Percentiles rank a stretch among this genome's conserved stretches.
phyloP scores from a whole-genome alignment of 805 yeast genomes.

The Cyberlindnera maritima region DNA sequence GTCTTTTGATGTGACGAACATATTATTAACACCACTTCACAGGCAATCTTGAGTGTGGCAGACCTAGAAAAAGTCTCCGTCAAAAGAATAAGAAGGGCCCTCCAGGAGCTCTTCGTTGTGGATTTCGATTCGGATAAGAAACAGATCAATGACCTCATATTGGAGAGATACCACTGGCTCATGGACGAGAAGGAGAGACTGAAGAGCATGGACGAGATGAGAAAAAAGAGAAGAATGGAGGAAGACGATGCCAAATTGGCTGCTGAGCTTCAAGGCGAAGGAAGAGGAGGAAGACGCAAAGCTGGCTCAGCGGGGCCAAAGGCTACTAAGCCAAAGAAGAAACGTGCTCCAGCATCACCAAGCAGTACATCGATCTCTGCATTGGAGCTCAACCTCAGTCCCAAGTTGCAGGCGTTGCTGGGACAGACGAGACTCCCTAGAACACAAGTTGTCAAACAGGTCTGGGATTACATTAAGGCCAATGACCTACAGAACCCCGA shows the following conservation, averaged over 20 bases:
- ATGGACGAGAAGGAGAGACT: constrained; percentile 31
- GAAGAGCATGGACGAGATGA: constrained; percentile 31
- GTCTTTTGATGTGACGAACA: too few relatives aligned
- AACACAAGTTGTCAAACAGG: constrained; percentile 63
- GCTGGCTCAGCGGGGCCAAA: constrained; percentile 4
- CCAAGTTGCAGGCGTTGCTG: constrained; percentile 48
- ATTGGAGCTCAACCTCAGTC: constrained; percentile 46
- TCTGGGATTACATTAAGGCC: constrained; percentile 71
- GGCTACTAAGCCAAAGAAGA: constrained; percentile 17
- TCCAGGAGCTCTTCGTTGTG: constrained; percentile 64
- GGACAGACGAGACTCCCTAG: constrained; percentile 49
- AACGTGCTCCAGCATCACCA: constrained; percentile 15
- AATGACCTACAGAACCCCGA: constrained; percentile 62
- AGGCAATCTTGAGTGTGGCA: constrained; percentile 72
- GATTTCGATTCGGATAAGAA: constrained; percentile 51
- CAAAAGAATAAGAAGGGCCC: constrained; percentile 64
- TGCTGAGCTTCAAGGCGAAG: constrained; percentile 39
- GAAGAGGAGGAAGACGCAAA: constrained; percentile 21
- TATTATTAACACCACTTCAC: not conserved
- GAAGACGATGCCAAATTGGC: constrained; percentile 53
- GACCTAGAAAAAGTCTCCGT: constrained; percentile 70
- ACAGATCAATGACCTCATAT: constrained; percentile 55
- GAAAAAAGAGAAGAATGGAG: constrained; percentile 37
- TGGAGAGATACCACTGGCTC: constrained; percentile 52
- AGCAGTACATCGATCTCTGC: constrained; percentile 31